These are phyloP conservation scores for Primulina tabacum DNA, from an alignment of 257 asterid species.

Conservation along the genomic window DNA sequence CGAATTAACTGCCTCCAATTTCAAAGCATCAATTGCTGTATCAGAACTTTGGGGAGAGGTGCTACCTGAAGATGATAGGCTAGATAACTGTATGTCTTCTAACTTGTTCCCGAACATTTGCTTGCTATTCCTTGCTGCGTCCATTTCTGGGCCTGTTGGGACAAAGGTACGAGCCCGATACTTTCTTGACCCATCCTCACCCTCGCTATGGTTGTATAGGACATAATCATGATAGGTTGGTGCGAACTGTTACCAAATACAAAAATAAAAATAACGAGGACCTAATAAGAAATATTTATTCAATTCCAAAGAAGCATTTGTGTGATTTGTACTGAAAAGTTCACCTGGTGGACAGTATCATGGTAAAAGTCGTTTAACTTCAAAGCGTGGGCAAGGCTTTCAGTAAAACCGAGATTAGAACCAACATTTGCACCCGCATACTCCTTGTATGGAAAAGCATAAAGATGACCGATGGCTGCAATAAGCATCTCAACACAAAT, in stretches of 20 bases:
- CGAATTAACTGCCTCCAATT: constrained; percentile 57
- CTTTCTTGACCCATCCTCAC: constrained; percentile 86
- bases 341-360: constrained; percentile 96
- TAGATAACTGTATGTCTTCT: constrained; percentile 62
- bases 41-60: constrained; percentile 36
- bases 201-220: constrained; percentile 88
- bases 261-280: constrained; percentile 18
- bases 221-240: constrained; percentile 97
- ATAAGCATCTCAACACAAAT: constrained; percentile 96
- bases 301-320: constrained; percentile 1
- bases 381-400: constrained; percentile 90
- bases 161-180: constrained; percentile 93
- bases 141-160: constrained; percentile 96
- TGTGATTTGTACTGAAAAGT: constrained; percentile 9
- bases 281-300: constrained; percentile 7
- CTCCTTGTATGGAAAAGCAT: constrained; percentile 92
- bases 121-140: constrained; percentile 72
- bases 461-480: constrained; percentile 93
- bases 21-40: constrained; percentile 28
- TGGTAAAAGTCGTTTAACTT: constrained; percentile 85
- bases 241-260: constrained; percentile 64
- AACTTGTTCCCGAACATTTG: constrained; percentile 52
- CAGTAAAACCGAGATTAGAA: constrained; percentile 54
- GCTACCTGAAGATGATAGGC: constrained; percentile 54
- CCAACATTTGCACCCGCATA: constrained; percentile 95